phyloP scores from a whole-genome alignment of 225 moss, liverwort and hornwort genomes.

The Pseudisothecium myosuroides region DNA sequence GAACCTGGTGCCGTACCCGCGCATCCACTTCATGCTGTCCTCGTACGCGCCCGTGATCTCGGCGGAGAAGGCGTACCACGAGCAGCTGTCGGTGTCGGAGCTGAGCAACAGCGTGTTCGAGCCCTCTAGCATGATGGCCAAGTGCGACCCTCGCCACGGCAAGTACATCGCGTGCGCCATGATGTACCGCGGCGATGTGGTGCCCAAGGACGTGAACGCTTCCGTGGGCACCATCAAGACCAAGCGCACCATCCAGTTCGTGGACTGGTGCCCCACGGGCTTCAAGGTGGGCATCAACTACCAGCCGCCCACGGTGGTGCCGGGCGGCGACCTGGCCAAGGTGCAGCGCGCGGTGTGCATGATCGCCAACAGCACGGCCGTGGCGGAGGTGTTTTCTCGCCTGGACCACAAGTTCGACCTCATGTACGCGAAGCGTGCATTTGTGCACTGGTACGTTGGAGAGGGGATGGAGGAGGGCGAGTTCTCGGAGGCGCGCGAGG shows the following conservation, averaged over 20 bases:
- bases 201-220: constrained; percentile 35
- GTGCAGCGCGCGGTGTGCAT: constrained; percentile 47
- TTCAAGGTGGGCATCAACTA: constrained; percentile 45
- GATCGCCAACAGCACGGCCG: constrained; percentile 38
- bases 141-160: too few species aligned
- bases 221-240: constrained; percentile 33
- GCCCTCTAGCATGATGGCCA: constrained; percentile 4
- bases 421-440: constrained; percentile 41
- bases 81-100: constrained; percentile 58
- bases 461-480: background rate
- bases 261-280: constrained; percentile 55
- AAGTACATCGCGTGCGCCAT: constrained; percentile 34
- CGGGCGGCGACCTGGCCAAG: constrained; percentile 38
- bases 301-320: constrained; percentile 32
- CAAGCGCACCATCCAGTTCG: constrained; percentile 38
- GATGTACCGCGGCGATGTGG: constrained; percentile 75
- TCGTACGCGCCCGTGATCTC: constrained; percentile 63
- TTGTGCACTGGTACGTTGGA: constrained; percentile 41
- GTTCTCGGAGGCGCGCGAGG: background rate
- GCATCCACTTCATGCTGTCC: constrained; percentile 68
- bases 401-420: constrained; percentile 43
- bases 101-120: constrained; percentile 66
- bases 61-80: constrained; percentile 63
- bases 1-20: constrained; percentile 62
- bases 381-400: constrained; percentile 36